Percentiles rank a stretch among this genome's conserved stretches.
Evolutionary conservation across 2,329 filamentous ascomycete genomes (phyloP).

Genomic region (Achaetomium macrosporum): DNA sequence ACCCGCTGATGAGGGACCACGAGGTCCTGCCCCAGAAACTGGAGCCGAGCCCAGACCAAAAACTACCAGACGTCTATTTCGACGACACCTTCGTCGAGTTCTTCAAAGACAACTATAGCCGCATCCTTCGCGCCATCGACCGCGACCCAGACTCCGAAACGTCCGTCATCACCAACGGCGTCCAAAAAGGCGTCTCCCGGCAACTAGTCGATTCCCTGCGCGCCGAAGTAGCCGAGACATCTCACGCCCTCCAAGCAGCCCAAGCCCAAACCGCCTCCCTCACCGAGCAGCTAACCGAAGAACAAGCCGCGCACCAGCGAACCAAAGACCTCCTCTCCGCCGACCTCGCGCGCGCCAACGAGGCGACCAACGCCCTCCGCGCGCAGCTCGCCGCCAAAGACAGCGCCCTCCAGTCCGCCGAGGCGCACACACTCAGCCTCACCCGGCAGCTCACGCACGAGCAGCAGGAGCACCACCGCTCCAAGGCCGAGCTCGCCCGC

Average conservation of each 20-base stretch:
- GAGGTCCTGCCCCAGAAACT: conserved; percentile 74
- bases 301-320: conserved; percentile 65
- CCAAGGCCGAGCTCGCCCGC: conserved; percentile 53
- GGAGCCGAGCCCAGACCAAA: conserved; percentile 40
- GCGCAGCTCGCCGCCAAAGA: conserved; percentile 27
- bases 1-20: conserved; percentile 78
- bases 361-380: conserved; percentile 25
- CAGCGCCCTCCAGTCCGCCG: conserved; percentile 25
- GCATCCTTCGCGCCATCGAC: conserved; percentile 78
- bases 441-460: conserved; percentile 27
- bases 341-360: conserved; percentile 43
- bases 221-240: conserved; percentile 68
- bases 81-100: conserved; percentile 86
- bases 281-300: conserved; percentile 58
- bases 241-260: conserved; percentile 43
- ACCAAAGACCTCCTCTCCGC: conserved; percentile 52
- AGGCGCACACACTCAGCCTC: conserved; percentile 6
- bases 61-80: conserved; percentile 76
- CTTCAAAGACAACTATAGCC: conserved; percentile 91
- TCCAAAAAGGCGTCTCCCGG: conserved; percentile 87
- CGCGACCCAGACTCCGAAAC: conserved; percentile 85
- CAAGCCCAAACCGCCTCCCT: conserved; percentile 43
- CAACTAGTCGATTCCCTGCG: conserved; percentile 85
- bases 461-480: conserved; percentile 59
- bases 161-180: conserved; percentile 68